Evolutionary conservation across 2,329 filamentous ascomycete genomes (phyloP).

Genomic region (Aspergillus texensis): DNA sequence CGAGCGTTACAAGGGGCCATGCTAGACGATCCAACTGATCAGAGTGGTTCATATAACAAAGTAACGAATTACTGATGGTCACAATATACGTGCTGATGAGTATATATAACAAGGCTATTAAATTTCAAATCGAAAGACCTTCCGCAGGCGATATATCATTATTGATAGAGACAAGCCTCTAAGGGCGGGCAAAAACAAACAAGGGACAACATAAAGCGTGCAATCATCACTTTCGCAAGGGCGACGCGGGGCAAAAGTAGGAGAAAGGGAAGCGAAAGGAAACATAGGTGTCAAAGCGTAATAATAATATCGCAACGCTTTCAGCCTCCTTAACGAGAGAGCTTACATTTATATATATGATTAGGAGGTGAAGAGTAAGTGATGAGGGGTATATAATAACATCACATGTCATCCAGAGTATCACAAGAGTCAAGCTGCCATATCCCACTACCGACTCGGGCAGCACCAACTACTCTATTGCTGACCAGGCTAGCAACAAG

Average conservation of each 20-base stretch:
- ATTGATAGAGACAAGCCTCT: neutral
- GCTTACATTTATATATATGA: slow-evolving; percentile 28
- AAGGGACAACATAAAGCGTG: neutral
- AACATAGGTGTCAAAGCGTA: neutral
- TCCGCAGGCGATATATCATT: neutral
- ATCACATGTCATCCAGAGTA: slow-evolving; percentile 17
- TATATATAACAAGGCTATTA: neutral
- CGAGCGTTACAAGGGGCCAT: slow-evolving; percentile 39
- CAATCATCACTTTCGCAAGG: slow-evolving; percentile 2
- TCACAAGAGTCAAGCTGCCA: neutral
- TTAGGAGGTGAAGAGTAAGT: slow-evolving; percentile 17
- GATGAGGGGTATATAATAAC: slow-evolving; percentile 26
- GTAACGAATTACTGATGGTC: neutral
- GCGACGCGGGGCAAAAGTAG: slow-evolving; percentile 3
- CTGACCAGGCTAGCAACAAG: neutral
- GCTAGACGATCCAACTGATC: neutral
- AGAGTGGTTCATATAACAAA: neutral
- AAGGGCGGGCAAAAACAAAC: neutral
- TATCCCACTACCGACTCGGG: neutral
- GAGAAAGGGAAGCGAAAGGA: neutral
- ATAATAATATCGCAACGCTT: neutral
- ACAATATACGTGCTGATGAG: neutral
- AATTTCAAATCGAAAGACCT: neutral
- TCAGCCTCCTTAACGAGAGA: slow-evolving; percentile 3
- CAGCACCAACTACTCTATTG: neutral